Evolutionary conservation across 2,329 filamentous ascomycete species (phyloP), one percentile per base, ranked within the genome.

Genomic region (Lachnellula hyalina): DNA sequence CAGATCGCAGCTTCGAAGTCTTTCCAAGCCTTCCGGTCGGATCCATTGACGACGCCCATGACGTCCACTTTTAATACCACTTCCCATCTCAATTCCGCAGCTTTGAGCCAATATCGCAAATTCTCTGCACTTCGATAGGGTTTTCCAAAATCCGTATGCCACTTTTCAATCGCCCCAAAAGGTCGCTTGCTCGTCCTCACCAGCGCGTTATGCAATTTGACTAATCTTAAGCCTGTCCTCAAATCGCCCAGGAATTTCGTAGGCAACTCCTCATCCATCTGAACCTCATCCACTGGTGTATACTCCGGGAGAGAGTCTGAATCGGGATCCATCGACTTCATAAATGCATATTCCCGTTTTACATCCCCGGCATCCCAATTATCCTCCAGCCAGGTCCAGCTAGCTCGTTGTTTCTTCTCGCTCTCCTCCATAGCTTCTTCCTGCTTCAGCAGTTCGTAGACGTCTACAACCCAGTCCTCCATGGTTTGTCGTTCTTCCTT

Each of bases 111-210:
- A 76, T 88, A 99, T 41, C 91, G 84, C 58, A 99, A 78, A 70
- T 99, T 99, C 64, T 99, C 94, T 3, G 92, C 90, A 59, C 86
- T 86, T 48, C 94, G 87, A 71, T 99, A 99, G 0, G 94, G 94
- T 73, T 97, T 97, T 57, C 84, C 86, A 9, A 94, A 93, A 71
- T 99, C 91, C n/a, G 85, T 86, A 70, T 97, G 94, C 71, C 87
- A 96, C 9, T 82, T 81, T 54, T 90, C 90, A 68, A 99, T 96
- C 59, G 89, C 83, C 51, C 92, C 91, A 69, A 97, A 97, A 7
- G 88, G 89, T 32, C 90, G 82, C 67, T 87, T 85, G 21, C 92
- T 96, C 69, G 89, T 89, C 67, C 84, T 84, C 34, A 99, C 89
- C 0, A 90, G 84, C 14, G 87, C 85, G 69, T 99, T 99, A 77